A percentile compares a stretch with the other conserved stretches of the same genome.
Conservation (phyloP, 108 stramenopile species). For the Cyclotella distinguenda region DNA sequence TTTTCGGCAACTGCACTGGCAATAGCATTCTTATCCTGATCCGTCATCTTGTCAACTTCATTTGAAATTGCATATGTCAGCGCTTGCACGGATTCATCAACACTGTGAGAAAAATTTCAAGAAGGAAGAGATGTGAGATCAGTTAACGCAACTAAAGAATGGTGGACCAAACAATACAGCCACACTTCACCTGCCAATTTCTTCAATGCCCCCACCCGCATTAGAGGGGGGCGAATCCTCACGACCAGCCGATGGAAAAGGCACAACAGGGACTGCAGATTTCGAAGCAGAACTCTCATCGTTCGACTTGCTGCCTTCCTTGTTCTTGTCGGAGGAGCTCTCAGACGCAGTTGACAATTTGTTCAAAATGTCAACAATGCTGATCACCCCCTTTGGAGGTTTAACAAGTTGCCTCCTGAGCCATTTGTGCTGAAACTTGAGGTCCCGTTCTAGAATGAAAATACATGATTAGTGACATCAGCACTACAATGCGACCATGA, state of each 20-base stretch:
- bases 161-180: neutral
- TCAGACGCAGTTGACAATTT: no score
- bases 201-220: slow-evolving; percentile 74
- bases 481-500: neutral
- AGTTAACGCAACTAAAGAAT: neutral
- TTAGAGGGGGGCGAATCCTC: slow-evolving; percentile 67
- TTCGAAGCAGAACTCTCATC: no score
- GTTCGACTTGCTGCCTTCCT: neutral
- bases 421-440: slow-evolving; percentile 72
- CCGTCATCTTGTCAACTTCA: slow-evolving; percentile 4
- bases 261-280: no score
- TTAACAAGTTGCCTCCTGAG: slow-evolving; percentile 21
- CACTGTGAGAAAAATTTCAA: slow-evolving; percentile 7
- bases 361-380: neutral
- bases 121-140: neutral
- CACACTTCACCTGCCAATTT: slow-evolving; percentile 43
- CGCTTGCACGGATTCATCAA: slow-evolving; percentile 33
- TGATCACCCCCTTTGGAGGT: neutral
- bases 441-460: slow-evolving; percentile 55
- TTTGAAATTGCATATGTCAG: slow-evolving; percentile 29
- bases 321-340: neutral
- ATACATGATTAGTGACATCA: neutral
- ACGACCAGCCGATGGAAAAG: neutral
- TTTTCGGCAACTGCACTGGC: slow-evolving; percentile 8
- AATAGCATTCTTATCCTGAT: slow-evolving; percentile 5